A percentile compares a stretch with the other conserved stretches of the same genome.
Evolutionary conservation across 2,329 filamentous ascomycete genomes (phyloP).

Genomic region (Alternaria arborescens): DNA sequence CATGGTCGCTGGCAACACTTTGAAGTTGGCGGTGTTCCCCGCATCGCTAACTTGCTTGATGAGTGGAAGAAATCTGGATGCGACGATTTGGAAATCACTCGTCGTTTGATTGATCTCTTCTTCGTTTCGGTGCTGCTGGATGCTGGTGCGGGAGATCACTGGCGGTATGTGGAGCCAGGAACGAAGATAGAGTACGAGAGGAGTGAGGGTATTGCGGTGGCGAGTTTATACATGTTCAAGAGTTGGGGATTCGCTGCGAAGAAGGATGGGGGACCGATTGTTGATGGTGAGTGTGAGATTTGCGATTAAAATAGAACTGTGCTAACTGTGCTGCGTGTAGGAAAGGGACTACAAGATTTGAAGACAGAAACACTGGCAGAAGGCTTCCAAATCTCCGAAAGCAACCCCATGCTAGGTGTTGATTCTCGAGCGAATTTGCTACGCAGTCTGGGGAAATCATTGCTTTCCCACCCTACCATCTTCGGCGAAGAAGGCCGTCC

Average conservation of each 20-base stretch:
- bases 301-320: not conserved
- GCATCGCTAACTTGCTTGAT: conserved; percentile 72
- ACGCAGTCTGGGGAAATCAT: conserved; percentile 74
- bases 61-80: conserved; percentile 64
- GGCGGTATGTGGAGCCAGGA: conserved; percentile 89
- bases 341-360: conserved; percentile 72
- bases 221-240: conserved; percentile 89
- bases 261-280: conserved; percentile 74
- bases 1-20: conserved; percentile 87
- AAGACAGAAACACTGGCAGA: conserved; percentile 76
- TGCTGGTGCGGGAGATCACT: conserved; percentile 85
- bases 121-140: conserved; percentile 82
- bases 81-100: conserved; percentile 75
- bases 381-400: conserved; percentile 81
- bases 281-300: conserved; percentile 70
- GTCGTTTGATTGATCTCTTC: conserved; percentile 79
- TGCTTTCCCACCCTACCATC: conserved; percentile 74
- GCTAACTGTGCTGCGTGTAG: conserved; percentile 15
- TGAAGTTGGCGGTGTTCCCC: conserved; percentile 75
- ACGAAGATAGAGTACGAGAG: conserved; percentile 80
- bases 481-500: conserved; percentile 84
- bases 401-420: conserved; percentile 78
- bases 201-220: conserved; percentile 85
- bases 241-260: conserved; percentile 77
- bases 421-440: conserved; percentile 83